Evolutionary conservation across 768 basidiomycete species (phyloP).

Genomic region (Mycena rebaudengoi): DNA sequence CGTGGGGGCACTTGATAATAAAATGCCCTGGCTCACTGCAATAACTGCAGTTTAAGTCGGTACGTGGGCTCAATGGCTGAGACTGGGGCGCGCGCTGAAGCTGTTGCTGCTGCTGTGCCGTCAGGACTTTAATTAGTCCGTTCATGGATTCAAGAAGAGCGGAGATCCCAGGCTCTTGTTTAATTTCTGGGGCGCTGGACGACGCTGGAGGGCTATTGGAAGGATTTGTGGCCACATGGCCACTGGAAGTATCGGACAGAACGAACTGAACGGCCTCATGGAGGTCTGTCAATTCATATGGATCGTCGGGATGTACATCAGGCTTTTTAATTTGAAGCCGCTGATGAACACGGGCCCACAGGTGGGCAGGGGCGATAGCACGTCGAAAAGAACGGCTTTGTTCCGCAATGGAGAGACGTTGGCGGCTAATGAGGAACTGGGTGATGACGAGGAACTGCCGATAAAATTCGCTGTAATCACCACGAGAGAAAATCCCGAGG

Average conservation of each 20-base stretch:
- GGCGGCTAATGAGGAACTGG: slow-evolving; percentile 25
- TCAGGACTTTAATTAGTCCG: slow-evolving; percentile 11
- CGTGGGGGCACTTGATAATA: slow-evolving; percentile 31
- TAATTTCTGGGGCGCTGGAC: background rate
- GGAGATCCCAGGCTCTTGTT: slow-evolving; percentile 13
- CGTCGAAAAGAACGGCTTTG: slow-evolving; percentile 29
- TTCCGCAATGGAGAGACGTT: slow-evolving; percentile 26
- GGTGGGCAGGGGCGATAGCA: slow-evolving; percentile 11
- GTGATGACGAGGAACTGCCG: slow-evolving; percentile 34
- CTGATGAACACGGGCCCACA: slow-evolving; percentile 10
- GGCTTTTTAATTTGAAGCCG: slow-evolving; percentile 32
- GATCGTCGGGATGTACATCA: slow-evolving; percentile 33
- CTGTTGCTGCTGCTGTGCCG: background rate
- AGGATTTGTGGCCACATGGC: background rate
- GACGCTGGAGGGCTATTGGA: background rate
- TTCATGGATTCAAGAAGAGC: slow-evolving; percentile 5
- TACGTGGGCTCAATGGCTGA: background rate
- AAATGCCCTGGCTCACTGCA: slow-evolving; percentile 34
- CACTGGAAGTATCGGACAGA: slow-evolving; percentile 10
- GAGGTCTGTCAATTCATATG: slow-evolving; percentile 30
- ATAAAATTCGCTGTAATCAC: slow-evolving; percentile 31
- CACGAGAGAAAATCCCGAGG: slow-evolving; percentile 23
- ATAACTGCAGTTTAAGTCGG: slow-evolving; percentile 21
- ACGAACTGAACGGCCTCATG: slow-evolving; percentile 30
- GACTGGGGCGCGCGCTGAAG: background rate